Evolutionary conservation across 192 early-diverging fungal genomes (phyloP).

Genomic region (Coemansia sp.): DNA sequence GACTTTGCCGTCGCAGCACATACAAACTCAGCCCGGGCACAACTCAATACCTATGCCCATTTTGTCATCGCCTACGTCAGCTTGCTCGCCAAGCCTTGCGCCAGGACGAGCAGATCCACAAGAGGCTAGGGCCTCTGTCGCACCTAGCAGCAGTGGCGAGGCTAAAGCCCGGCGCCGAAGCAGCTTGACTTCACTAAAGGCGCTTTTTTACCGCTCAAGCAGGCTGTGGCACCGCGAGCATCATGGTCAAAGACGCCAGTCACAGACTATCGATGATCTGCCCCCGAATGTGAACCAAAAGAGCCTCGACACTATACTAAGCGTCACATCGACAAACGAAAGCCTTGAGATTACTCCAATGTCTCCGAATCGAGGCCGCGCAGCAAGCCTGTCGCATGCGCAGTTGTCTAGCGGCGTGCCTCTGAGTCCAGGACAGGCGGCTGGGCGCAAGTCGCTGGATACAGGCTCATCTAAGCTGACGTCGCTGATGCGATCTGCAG

Average conservation of each 20-base stretch:
- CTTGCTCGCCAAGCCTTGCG: background rate
- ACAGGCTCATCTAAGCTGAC: constrained; percentile 10
- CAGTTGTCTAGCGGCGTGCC: background rate
- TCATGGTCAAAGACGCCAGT: background rate
- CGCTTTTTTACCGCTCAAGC: constrained; percentile 32
- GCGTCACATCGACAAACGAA: background rate
- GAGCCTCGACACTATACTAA: constrained; percentile 17
- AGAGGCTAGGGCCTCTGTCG: background rate
- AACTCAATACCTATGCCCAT: constrained; percentile 14
- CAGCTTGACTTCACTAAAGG: constrained; percentile 28
- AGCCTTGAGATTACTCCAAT: background rate
- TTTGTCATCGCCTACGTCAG: constrained; percentile 1
- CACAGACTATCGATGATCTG: background rate
- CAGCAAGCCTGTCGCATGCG: constrained; percentile 14
- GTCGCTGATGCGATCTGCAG: constrained; percentile 22
- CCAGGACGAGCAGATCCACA: background rate
- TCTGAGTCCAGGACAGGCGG: constrained; percentile 9
- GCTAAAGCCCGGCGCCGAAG: constrained; percentile 15
- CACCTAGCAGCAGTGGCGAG: background rate
- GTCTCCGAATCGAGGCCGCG: constrained; percentile 11
- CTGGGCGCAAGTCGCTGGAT: constrained; percentile 2
- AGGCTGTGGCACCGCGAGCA: constrained; percentile 1
- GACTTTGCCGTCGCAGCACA: background rate
- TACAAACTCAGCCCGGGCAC: background rate
- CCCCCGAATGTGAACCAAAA: background rate